These are phyloP conservation scores for Kuraishia ogatae DNA, from an alignment of 805 yeast species.

Conservation along the genomic window DNA sequence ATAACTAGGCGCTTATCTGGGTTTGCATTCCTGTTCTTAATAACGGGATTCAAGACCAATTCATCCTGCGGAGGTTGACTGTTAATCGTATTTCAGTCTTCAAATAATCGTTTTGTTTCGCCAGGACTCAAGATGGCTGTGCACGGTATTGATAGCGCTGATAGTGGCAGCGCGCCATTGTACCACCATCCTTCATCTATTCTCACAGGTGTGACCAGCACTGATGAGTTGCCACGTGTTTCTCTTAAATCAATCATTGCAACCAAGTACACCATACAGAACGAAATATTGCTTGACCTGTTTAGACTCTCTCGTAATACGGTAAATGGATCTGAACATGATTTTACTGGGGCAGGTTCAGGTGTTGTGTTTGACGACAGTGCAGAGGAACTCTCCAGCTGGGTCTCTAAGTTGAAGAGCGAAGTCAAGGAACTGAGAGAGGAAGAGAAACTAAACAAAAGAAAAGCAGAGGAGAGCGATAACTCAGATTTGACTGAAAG, in stretches of 20 bases:
- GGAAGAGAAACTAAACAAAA: background rate
- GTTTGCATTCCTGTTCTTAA: too few species aligned
- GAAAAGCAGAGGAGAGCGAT: background rate
- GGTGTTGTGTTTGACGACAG: conserved; percentile 1
- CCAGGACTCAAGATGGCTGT: background rate
- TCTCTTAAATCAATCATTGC: conserved; percentile 25
- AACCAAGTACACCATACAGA: conserved; percentile 21
- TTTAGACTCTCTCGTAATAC: conserved; percentile 2
- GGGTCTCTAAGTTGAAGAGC: background rate
- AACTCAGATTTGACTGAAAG: background rate
- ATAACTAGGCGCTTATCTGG: too few species aligned
- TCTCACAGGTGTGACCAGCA: conserved; percentile 5
- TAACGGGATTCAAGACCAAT: too few species aligned
- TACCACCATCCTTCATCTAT: conserved; percentile 8
- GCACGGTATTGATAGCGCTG: background rate
- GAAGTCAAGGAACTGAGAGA: background rate
- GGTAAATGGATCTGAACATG: background rate
- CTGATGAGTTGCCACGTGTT: conserved; percentile 10
- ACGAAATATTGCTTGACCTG: conserved; percentile 18
- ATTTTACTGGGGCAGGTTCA: background rate
- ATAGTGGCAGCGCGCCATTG: background rate
- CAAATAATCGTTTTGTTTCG: too few species aligned
- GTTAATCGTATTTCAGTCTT: background rate
- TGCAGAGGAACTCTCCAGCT: background rate
- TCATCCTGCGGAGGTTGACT: too few species aligned